Conservation (phyloP, 2,329 filamentous ascomycete species). For the Hirsutella rhossiliensis region DNA sequence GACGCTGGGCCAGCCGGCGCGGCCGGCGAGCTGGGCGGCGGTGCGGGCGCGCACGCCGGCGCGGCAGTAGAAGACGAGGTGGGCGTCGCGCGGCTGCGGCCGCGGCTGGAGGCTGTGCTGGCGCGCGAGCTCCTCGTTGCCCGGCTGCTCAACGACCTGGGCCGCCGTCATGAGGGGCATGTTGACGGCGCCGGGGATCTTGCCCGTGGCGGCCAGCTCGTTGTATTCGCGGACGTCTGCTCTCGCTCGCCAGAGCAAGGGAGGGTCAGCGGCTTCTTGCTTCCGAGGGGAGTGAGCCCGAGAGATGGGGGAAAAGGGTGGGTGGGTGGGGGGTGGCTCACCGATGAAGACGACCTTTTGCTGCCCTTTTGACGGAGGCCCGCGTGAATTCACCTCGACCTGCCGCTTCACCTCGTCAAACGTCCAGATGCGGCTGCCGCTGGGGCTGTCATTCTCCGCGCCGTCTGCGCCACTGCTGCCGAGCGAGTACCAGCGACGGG, state of each 20-base stretch:
- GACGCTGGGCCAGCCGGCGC: slow-evolving; percentile 62
- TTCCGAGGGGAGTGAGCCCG: too few relatives aligned
- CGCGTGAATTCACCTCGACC: slow-evolving; percentile 7
- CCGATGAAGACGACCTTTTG: slow-evolving; percentile 32
- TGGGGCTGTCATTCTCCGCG: slow-evolving; percentile 23
- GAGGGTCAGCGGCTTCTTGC: background rate
- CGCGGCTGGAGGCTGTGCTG: background rate
- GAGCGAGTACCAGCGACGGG: slow-evolving; percentile 15
- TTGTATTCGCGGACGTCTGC: slow-evolving; percentile 60
- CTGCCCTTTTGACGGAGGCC: background rate
- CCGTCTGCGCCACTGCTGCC: background rate
- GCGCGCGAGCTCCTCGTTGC: background rate
- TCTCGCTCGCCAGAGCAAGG: too few relatives aligned
- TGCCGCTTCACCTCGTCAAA: slow-evolving; percentile 37
- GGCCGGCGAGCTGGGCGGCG: slow-evolving; percentile 63
- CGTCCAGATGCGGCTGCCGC: slow-evolving; percentile 30
- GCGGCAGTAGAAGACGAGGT: slow-evolving; percentile 85
- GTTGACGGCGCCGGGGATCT: slow-evolving; percentile 72
- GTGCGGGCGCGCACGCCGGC: slow-evolving; percentile 72
- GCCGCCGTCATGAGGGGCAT: slow-evolving; percentile 67
- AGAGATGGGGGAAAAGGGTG: slow-evolving; percentile 2
- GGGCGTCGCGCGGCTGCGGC: slow-evolving; percentile 43
- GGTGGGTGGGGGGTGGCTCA: too few relatives aligned
- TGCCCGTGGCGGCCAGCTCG: slow-evolving; percentile 52
- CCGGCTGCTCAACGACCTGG: slow-evolving; percentile 33